Evolutionary conservation across 306 rosid species (phyloP), one percentile per base, ranked within the genome.

Genomic region (Hippophae gyantsensis): DNA sequence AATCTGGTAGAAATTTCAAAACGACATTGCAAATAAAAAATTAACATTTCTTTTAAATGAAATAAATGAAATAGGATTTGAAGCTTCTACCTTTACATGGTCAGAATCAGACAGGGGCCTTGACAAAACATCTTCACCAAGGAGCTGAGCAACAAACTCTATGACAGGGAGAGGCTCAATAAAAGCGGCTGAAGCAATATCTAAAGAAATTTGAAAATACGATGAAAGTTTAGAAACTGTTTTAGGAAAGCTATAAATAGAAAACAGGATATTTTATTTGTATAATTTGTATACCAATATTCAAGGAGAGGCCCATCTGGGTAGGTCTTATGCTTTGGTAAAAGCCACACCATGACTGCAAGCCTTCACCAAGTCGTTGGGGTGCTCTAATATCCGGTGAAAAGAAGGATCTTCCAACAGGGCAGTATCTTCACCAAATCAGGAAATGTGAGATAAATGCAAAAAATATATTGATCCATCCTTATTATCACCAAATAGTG

Each of bases 321-420:
- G 99, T 92, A 61, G 99, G 99, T 71, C 99, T 80, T 70, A 92
- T 88, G 81, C 99, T 92, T 73, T 92, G 99, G 75, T 92, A 92
- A 79, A 92, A 92, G 45, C 99, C 99, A 66, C 95, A 82, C 99
- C 99, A 92, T 0, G 96, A 88, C 50, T 92, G 95, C 83, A 92
- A 77, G 43, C 99, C 96, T 61, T 92, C 96, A 42, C 99, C 99
- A 6, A 92, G 99, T 41, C 90, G 76, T 57, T 86, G 96, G 7
- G 94, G 96, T 9, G 79, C 69, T 74, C 88, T 81, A 43, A 92
- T 82, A 72, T 86, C 66, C 6, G 96, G 95, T 60, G 99, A 92
- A 72, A 76, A 88, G 81, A 92, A 92, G 65, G 99, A 92, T 69
- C 99, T 92, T 61, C 99, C 99, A 0, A 92, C 57, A 8, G 96